These are phyloP conservation scores for Imleria badia DNA, from an alignment of 768 basidiomycete species.

Conservation along the genomic window DNA sequence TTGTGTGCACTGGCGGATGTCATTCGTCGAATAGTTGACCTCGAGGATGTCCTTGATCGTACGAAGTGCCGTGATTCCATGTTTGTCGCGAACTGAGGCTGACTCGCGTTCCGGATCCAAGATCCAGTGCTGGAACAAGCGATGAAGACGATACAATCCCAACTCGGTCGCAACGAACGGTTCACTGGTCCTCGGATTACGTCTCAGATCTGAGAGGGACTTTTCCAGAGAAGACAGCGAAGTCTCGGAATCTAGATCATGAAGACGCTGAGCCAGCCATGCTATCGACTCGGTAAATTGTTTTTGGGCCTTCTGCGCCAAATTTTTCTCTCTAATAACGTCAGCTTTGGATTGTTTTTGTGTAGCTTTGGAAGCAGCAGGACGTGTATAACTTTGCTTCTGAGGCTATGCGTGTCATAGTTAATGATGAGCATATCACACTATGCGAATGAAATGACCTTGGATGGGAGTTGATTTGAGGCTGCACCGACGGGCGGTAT, in stretches of 20 bases:
- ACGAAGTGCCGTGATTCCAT: constrained; percentile 47
- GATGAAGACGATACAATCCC: constrained; percentile 51
- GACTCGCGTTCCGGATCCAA: constrained; percentile 41
- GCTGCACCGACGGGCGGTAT: constrained; percentile 43
- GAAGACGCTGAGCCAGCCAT: constrained; percentile 58
- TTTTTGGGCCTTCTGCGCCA: constrained; percentile 44
- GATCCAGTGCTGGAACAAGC: constrained; percentile 54
- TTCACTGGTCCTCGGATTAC: constrained; percentile 45
- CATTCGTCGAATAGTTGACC: constrained; percentile 28
- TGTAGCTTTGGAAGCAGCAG: constrained; percentile 30
- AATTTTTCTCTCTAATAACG: constrained; percentile 44
- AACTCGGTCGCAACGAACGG: constrained; percentile 50
- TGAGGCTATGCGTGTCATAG: constrained; percentile 4
- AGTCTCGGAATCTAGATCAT: constrained; percentile 25
- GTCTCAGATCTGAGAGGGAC: constrained; percentile 38
- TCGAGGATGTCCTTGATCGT: constrained; percentile 46
- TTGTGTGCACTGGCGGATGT: constrained; percentile 37
- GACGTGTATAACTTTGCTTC: constrained; percentile 17
- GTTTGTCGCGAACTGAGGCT: constrained; percentile 42
- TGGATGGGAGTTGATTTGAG: constrained; percentile 7
- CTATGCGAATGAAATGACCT: constrained; percentile 5
- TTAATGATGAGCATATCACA: not conserved
- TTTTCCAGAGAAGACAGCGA: constrained; percentile 29
- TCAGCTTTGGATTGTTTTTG: constrained; percentile 36
- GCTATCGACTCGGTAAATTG: constrained; percentile 37